Conservation (phyloP, 2,329 filamentous ascomycete species). For the Fusarium penzigii region DNA sequence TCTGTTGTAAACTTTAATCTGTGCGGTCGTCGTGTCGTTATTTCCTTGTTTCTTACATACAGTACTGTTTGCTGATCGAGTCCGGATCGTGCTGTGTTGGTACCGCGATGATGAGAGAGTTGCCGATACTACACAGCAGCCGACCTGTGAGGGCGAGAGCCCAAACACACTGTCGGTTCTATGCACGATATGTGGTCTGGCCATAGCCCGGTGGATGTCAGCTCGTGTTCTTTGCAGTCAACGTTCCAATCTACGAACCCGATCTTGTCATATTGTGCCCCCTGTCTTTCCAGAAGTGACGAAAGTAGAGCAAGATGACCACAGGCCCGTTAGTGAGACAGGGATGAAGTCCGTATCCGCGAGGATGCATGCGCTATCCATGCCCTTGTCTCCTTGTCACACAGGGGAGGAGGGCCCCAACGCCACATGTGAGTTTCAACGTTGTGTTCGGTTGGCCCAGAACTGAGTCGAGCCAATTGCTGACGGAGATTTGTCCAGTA, state of each 20-base stretch:
- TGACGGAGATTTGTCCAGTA: too few species aligned
- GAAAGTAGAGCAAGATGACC: not conserved
- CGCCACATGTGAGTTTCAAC: too few species aligned
- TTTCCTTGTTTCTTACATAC: not conserved
- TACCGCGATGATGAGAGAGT: too few species aligned
- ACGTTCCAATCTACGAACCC: not conserved
- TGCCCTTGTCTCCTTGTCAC: too few species aligned
- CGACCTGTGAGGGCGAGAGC: not conserved
- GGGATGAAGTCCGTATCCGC: not conserved
- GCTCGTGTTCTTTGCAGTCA: not conserved
- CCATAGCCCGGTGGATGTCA: not conserved
- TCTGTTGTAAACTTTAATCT: constrained; percentile 1
- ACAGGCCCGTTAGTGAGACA: not conserved
- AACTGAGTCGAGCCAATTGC: too few species aligned
- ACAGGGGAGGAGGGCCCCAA: too few species aligned
- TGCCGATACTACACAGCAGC: too few species aligned
- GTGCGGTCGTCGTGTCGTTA: not conserved
- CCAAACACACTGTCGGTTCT: not conserved
- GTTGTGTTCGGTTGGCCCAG: too few species aligned
- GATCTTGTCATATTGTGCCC: not conserved
- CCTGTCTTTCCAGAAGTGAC: not conserved
- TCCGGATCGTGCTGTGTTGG: too few species aligned
- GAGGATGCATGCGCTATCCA: too few species aligned
- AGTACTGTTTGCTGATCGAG: too few species aligned
- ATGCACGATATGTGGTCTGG: not conserved